Percentiles rank a stretch among this genome's conserved stretches.
Conservation (phyloP, 331 rosid species). For the Stylosanthes scabra region DNA sequence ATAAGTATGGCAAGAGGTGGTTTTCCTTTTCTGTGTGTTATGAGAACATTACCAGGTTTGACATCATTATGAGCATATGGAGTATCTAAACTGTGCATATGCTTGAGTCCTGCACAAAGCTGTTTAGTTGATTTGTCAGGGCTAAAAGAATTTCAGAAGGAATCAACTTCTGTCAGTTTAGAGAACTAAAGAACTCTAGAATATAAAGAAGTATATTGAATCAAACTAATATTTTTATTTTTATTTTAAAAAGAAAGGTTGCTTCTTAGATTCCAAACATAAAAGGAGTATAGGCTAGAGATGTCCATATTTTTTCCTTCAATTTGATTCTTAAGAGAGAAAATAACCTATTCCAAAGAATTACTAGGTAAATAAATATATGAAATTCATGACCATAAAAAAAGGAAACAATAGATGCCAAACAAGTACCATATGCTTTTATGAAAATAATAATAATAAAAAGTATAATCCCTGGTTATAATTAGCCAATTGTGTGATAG, state of each 20-base stretch:
- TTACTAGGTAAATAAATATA: conserved; percentile 24
- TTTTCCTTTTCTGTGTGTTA: conserved; percentile 78
- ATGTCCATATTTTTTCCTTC: conserved; percentile 23
- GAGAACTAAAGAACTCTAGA: conserved; percentile 14
- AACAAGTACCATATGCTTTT: neutral
- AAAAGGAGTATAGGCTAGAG: conserved; percentile 32
- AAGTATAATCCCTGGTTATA: neutral
- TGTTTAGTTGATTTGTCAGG: conserved; percentile 49
- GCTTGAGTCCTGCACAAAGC: conserved; percentile 97
- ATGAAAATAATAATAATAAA: too few species aligned
- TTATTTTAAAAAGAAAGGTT: neutral
- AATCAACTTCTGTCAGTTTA: conserved; percentile 15
- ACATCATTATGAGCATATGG: conserved; percentile 97
- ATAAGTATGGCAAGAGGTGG: conserved; percentile 92
- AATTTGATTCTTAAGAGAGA: conserved; percentile 15
- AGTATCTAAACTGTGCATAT: conserved; percentile 91
- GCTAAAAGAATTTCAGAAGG: conserved; percentile 43
- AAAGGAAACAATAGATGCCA: conserved; percentile 1
- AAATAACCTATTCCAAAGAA: conserved; percentile 21
- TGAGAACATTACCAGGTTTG: conserved; percentile 93
- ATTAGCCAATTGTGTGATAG: conserved; percentile 7
- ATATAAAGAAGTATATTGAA: conserved; percentile 16
- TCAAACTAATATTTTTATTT: neutral
- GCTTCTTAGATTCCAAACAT: neutral
- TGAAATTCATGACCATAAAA: neutral